phyloP scores from a whole-genome alignment of 345 rosid species.

The Salix udensis region DNA sequence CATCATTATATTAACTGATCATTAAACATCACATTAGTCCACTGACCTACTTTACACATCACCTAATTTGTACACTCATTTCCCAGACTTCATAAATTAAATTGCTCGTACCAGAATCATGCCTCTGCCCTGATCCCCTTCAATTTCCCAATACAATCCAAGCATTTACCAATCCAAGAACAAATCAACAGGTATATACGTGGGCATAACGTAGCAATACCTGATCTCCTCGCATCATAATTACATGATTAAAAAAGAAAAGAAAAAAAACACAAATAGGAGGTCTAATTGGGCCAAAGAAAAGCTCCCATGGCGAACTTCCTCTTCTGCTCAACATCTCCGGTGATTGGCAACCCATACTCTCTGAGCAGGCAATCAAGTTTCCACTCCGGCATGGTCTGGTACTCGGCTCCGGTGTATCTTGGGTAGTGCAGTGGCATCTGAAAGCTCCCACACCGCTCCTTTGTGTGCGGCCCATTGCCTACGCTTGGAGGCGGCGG shows the following conservation, averaged over 20 bases:
- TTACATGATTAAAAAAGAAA: neutral
- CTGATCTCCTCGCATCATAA: no score
- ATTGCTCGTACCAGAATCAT: no score
- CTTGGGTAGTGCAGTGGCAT: constrained; percentile 27
- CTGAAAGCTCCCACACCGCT: constrained; percentile 14
- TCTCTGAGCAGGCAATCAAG: constrained; percentile 21
- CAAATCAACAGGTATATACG: no score
- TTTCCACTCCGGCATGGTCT: constrained; percentile 24
- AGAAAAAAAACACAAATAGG: neutral
- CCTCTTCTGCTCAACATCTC: constrained; percentile 17
- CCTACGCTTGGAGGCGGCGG: neutral
- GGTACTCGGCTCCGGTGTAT: constrained; percentile 15
- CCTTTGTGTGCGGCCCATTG: neutral
- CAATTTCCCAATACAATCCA: no score
- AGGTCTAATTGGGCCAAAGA: constrained; percentile 8
- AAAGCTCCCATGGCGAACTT: constrained; percentile 24
- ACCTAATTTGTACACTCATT: no score
- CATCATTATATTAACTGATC: no score
- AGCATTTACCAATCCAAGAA: no score
- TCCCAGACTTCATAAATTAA: no score
- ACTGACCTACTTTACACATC: neutral
- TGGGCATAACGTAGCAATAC: no score
- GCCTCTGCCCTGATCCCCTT: no score
- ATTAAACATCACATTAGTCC: neutral
- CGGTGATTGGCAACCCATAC: constrained; percentile 18